Evolutionary conservation across 805 yeast species (phyloP).

Genomic region (Jamesozyma jinghongensis): DNA sequence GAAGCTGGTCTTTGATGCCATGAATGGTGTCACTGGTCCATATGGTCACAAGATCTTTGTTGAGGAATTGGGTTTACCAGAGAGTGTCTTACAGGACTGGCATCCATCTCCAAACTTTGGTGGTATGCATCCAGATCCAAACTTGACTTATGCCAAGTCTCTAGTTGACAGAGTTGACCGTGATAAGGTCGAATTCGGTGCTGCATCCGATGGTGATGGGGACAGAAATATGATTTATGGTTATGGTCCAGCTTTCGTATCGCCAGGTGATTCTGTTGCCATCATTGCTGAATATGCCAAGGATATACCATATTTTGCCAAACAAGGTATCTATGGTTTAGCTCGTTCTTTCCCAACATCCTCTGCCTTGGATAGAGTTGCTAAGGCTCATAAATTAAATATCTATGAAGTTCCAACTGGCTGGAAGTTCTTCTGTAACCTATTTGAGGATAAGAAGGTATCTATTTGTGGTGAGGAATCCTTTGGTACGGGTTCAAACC

Average conservation of each 20-base stretch:
- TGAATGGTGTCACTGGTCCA: slow-evolving; percentile 97
- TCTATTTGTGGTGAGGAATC: slow-evolving; percentile 98
- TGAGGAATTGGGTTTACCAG: slow-evolving; percentile 74
- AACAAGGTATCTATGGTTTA: slow-evolving; percentile 79
- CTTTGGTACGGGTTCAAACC: slow-evolving; percentile 97
- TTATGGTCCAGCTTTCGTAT: slow-evolving; percentile 79
- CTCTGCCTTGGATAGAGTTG: slow-evolving; percentile 88
- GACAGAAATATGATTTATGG: slow-evolving; percentile 99
- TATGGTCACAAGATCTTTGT: slow-evolving; percentile 80
- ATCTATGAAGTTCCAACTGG: slow-evolving; percentile 98
- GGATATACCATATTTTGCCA: slow-evolving; percentile 80
- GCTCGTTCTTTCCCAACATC: slow-evolving; percentile 98
- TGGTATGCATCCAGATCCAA: slow-evolving; percentile 97
- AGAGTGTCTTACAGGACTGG: slow-evolving; percentile 64
- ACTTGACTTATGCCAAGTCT: slow-evolving; percentile 84
- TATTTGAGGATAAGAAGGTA: slow-evolving; percentile 86
- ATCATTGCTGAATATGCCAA: slow-evolving; percentile 89
- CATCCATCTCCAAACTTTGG: slow-evolving; percentile 89
- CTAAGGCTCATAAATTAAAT: slow-evolving; percentile 60
- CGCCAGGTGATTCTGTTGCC: slow-evolving; percentile 98
- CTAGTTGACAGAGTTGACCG: slow-evolving; percentile 77
- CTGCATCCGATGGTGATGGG: slow-evolving; percentile 99
- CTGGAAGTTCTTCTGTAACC: slow-evolving; percentile 96
- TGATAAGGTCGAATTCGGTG: slow-evolving; percentile 83
- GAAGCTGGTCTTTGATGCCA: slow-evolving; percentile 75